phyloP scores from a whole-genome alignment of 139 green algal genomes.

The Chlorella ohadii region DNA sequence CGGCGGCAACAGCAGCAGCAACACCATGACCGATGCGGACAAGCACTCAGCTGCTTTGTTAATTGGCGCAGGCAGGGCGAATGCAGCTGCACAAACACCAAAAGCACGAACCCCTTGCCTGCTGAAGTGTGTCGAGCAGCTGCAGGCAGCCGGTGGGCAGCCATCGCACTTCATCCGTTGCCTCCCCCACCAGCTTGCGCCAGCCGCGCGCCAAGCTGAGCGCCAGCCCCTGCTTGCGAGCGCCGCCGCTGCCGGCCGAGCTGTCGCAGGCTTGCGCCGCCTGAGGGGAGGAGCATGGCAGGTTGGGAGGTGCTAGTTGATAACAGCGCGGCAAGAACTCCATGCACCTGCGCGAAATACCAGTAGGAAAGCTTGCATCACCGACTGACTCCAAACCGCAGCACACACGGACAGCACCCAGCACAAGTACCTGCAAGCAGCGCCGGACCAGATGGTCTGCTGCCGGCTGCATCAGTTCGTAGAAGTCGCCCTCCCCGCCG shows the following conservation, averaged over 20 bases:
- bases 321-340: too few species aligned
- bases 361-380: too few species aligned
- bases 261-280: not conserved
- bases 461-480: slow-evolving; percentile 61
- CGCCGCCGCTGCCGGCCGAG: slow-evolving; percentile 12
- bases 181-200: slow-evolving; percentile 4
- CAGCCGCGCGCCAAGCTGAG: not conserved
- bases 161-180: slow-evolving; percentile 52
- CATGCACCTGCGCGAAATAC: too few species aligned
- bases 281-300: not conserved
- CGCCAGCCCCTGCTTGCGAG: not conserved
- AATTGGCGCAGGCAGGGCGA: too few species aligned
- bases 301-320: too few species aligned
- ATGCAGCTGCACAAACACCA: too few species aligned
- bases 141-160: slow-evolving; percentile 72
- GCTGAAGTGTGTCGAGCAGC: slow-evolving; percentile 79
- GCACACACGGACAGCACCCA: too few species aligned
- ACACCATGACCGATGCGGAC: too few species aligned
- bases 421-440: slow-evolving; percentile 46
- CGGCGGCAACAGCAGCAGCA: too few species aligned
- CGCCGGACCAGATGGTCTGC: slow-evolving; percentile 65
- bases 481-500: not conserved
- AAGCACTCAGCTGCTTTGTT: too few species aligned
- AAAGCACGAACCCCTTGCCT: not conserved
- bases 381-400: too few species aligned